Evolutionary conservation across 106 monocot genomes (phyloP), one percentile per base, ranked within the genome.

Genomic region (Alisma plantagoaquatica): DNA sequence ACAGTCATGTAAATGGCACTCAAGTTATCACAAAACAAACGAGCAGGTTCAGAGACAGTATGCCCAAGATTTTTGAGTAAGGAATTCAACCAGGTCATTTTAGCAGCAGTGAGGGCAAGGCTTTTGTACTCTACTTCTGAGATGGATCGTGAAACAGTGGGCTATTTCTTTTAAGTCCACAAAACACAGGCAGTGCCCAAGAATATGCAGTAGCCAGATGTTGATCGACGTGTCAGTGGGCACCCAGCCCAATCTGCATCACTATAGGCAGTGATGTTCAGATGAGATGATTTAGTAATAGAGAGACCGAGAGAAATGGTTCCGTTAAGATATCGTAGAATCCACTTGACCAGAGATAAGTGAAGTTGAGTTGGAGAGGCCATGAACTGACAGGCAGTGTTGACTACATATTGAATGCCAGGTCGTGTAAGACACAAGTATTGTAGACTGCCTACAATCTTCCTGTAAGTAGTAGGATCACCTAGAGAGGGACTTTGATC

Each of bases 81-180:
- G 2, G 24, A 43, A 4, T 21, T 1, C 2, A 42, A 0, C 57
- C 57, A 57, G 3, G 27, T 14, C 10, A 57, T 3, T 41, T 57
- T 23, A 42, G 41, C 1, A 10, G 41, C 15, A 12, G 38, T 42
- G 25, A 25, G 38, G 3, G 57, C 21, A 3, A 42, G 3, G 10
- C 26, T 42, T 16, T 16, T 41, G 16, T 42, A 42, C 4, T 57
- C 1, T 1, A 42, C 33, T 26, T 41, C 35, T 2, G 57, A 41
- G 38, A 3, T 57, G n/a, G 38, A 35, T 23, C 24, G 33, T 12
- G 57, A 22, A 42, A 57, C 41, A 41, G 7, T 41, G 1, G 6
- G 27, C 31, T 54, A 31, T 18, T 54, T 54, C 29, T 54, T 54
- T 2, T 4, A 54, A 17, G 23, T 41, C 57, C 56, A 57, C 1